Conservation (phyloP, 768 basidiomycete genomes). For the Psilocybe cubensis region DNA sequence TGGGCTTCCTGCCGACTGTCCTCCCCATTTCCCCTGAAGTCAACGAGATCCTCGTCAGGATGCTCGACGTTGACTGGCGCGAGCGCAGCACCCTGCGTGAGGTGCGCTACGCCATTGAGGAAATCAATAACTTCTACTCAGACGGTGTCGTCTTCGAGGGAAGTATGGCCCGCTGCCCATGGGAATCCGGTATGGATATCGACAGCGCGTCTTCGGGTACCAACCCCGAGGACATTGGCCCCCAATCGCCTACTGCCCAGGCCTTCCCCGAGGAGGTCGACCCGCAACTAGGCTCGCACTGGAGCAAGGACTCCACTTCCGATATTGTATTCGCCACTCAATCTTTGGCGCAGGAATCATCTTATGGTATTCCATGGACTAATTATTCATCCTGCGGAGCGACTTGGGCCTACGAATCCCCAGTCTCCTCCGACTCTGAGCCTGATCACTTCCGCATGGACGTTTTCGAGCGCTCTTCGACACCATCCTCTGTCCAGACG, state of each 20-base stretch:
- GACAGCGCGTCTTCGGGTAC: constrained; percentile 59
- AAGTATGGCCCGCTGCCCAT: constrained; percentile 75
- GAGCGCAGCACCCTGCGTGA: constrained; percentile 49
- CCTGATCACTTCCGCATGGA: constrained; percentile 37
- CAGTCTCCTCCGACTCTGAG: constrained; percentile 48
- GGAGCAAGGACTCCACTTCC: constrained; percentile 62
- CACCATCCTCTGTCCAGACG: constrained; percentile 57
- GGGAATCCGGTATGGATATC: constrained; percentile 74
- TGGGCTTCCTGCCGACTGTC: constrained; percentile 82
- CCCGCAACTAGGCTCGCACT: constrained; percentile 41
- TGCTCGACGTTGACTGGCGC: constrained; percentile 65
- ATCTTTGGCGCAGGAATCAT: constrained; percentile 38
- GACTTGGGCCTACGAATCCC: constrained; percentile 59
- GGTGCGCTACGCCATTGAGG: constrained; percentile 57
- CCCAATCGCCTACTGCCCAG: constrained; percentile 36
- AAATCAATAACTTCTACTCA: constrained; percentile 66
- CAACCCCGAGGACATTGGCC: constrained; percentile 40
- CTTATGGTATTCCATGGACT: constrained; percentile 45
- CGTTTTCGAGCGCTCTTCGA: constrained; percentile 49
- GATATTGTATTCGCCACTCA: constrained; percentile 49
- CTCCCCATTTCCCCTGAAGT: constrained; percentile 81
- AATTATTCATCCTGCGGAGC: constrained; percentile 50
- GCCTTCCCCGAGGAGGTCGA: constrained; percentile 30
- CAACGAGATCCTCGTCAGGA: constrained; percentile 76
- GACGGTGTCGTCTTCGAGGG: constrained; percentile 75